Percentiles rank a stretch among this genome's conserved stretches.
Conservation (phyloP, 805 yeast species). For the Lachancea waltii region DNA sequence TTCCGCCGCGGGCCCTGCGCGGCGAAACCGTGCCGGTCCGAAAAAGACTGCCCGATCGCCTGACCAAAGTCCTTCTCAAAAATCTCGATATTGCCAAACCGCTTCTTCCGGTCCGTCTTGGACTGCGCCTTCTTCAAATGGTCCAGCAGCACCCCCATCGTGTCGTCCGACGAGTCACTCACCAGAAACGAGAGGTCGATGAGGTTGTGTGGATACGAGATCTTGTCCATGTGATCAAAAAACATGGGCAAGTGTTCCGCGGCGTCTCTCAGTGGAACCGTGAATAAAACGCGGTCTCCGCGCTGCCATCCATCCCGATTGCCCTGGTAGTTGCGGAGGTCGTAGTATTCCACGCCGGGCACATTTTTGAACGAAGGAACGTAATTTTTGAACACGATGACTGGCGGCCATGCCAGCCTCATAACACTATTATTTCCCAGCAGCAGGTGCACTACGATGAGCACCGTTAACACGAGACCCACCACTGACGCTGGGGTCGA, state of each 20-base stretch:
- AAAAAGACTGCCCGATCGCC: slow-evolving; percentile 83
- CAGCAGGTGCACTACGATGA: slow-evolving; percentile 10
- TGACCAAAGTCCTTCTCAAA: slow-evolving; percentile 93
- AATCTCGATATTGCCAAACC: slow-evolving; percentile 80
- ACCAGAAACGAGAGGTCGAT: slow-evolving; percentile 82
- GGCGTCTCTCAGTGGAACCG: slow-evolving; percentile 91
- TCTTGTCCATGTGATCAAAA: slow-evolving; percentile 68
- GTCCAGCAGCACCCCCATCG: slow-evolving; percentile 59
- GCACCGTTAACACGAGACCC: slow-evolving; percentile 9
- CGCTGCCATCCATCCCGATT: slow-evolving; percentile 71
- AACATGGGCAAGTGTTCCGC: slow-evolving; percentile 85
- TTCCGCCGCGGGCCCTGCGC: slow-evolving; percentile 95
- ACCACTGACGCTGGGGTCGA: slow-evolving; percentile 9
- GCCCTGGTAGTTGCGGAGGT: slow-evolving; percentile 59
- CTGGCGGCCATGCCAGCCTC: slow-evolving; percentile 13
- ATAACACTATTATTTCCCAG: slow-evolving; percentile 4
- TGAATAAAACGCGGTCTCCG: slow-evolving; percentile 70
- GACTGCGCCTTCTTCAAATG: slow-evolving; percentile 59
- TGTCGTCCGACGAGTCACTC: slow-evolving; percentile 84
- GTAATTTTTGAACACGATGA: slow-evolving; percentile 16
- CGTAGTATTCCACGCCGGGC: slow-evolving; percentile 59
- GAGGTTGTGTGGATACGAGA: slow-evolving; percentile 81
- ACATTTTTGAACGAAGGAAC: slow-evolving; percentile 33
- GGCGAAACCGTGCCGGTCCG: slow-evolving; percentile 90
- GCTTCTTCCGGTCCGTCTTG: slow-evolving; percentile 51